phyloP scores from a whole-genome alignment of 805 yeast genomes.

The Yamadazyma sp. region DNA sequence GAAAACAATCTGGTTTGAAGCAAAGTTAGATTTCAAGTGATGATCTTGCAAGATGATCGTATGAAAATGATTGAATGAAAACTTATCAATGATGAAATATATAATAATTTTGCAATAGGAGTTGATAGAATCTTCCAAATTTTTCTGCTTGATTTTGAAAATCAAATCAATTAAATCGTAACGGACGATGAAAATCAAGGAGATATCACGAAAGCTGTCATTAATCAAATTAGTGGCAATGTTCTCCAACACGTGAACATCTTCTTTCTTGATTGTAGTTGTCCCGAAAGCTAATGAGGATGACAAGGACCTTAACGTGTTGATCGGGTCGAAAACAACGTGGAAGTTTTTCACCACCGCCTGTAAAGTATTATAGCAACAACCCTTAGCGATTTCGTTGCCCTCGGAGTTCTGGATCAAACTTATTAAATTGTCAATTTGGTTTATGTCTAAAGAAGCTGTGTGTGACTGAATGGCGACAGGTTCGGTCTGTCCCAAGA shows the following conservation, averaged over 20 bases:
- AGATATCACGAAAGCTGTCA: not conserved
- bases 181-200: conserved; percentile 1
- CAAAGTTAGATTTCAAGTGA: not conserved
- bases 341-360: not conserved
- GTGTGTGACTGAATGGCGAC: not conserved
- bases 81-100: conserved; percentile 3
- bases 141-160: not conserved
- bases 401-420: not conserved
- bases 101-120: conserved; percentile 4
- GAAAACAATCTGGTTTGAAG: conserved; percentile 3
- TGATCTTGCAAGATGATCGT: conserved; percentile 2
- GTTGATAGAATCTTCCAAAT: not conserved
- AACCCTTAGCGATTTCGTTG: not conserved
- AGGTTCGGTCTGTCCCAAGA: not conserved
- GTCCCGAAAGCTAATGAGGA: not conserved
- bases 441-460: conserved; percentile 2
- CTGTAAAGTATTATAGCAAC: conserved; percentile 1
- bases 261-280: not conserved
- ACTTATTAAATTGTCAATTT: conserved; percentile 4
- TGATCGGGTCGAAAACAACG: not conserved
- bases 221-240: conserved; percentile 4
- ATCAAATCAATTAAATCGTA: not conserved
- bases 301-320: not conserved
- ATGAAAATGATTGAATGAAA: conserved; percentile 2
- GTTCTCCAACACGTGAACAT: not conserved